Evolutionary conservation across 352 stramenopile genomes (phyloP), one percentile per base, ranked within the genome.

Genomic region (Phytophthora pisi): DNA sequence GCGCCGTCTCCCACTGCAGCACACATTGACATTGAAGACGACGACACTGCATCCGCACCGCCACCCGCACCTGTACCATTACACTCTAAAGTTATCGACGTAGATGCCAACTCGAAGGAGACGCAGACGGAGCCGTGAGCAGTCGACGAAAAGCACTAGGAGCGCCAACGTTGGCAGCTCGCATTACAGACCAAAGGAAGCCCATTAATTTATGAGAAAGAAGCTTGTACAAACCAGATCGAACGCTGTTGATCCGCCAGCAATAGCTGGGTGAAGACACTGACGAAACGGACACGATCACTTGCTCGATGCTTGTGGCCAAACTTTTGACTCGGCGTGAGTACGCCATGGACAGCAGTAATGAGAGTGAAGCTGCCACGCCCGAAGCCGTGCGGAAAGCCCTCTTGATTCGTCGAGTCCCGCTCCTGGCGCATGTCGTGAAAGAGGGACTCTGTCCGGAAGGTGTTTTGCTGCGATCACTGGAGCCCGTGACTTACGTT

Each of bases 361-460:
- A 52, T 56, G 66, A 70, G 30, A 61, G 28, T 57, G 57, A 53
- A 4, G 6, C 8, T 15, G 61, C 62, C 10, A 57, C 61, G 15
- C 24, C 58, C 34, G 62, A 68, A 10, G 24, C 61, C 9, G 81
- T 89, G 20, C 82, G 86, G 18, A 90, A 89, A 68, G 67, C 66
- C 7, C 63, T 60, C 8, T 63, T 93, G 4, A 56, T 91, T 7
- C 67, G 61, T 7, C 69, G 60, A 54, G 78, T 91, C 4, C 83
- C 85, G 5, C 66, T 94, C 28, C 71, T 94, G 28, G 58, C 56
- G 13, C 77, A 86, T 50, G 65, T 84, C 0, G 31, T 86, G 15
- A 75, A 79, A 23, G 68, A 84, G 23, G 72, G 83, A 36, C 59
- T 82, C 26, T 88, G 79, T 55, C 64, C 64, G 4, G 72, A 90